These are phyloP conservation scores for Leucosporidium yakuticum DNA, from an alignment of 768 basidiomycete genomes.

Conservation along the genomic window DNA sequence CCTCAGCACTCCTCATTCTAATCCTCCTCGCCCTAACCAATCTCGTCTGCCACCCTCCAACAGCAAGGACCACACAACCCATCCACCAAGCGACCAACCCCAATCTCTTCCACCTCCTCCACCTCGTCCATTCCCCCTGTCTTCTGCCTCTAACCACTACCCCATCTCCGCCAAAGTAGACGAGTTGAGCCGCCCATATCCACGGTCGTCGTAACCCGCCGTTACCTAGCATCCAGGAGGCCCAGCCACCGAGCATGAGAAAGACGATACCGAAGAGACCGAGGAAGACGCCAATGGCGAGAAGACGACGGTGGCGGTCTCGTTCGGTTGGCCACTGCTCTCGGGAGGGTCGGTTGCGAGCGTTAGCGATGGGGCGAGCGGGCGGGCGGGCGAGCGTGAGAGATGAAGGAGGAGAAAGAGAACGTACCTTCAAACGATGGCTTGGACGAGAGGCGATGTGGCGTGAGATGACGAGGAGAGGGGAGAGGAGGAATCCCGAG, in stretches of 20 bases:
- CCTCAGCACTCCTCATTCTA: conserved; percentile 12
- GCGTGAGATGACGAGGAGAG: conserved; percentile 82
- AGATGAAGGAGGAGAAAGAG: not conserved
- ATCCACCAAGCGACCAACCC: conserved; percentile 81
- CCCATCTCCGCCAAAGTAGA: conserved; percentile 34
- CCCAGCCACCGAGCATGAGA: conserved; percentile 84
- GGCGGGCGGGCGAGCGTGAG: not conserved
- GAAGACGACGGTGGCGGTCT: conserved; percentile 67
- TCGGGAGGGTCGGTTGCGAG: not conserved
- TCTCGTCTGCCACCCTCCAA: conserved; percentile 92
- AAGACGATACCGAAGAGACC: conserved; percentile 71
- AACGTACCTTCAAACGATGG: conserved; percentile 53
- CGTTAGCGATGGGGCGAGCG: not conserved
- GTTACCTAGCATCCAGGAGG: conserved; percentile 74
- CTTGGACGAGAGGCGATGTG: conserved; percentile 80
- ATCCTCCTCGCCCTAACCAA: conserved; percentile 64
- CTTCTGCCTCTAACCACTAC: too few relatives aligned
- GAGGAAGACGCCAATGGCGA: conserved; percentile 77
- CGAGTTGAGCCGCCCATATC: conserved; percentile 33
- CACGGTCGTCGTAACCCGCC: conserved; percentile 32
- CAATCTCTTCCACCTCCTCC: conserved; percentile 69
- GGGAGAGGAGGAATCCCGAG: conserved; percentile 90
- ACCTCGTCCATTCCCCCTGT: conserved; percentile 29
- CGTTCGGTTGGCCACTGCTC: conserved; percentile 71
- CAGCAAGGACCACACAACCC: conserved; percentile 67